Evolutionary conservation across 2,329 filamentous ascomycete genomes (phyloP).

Genomic region (Apiospora malaysiana): DNA sequence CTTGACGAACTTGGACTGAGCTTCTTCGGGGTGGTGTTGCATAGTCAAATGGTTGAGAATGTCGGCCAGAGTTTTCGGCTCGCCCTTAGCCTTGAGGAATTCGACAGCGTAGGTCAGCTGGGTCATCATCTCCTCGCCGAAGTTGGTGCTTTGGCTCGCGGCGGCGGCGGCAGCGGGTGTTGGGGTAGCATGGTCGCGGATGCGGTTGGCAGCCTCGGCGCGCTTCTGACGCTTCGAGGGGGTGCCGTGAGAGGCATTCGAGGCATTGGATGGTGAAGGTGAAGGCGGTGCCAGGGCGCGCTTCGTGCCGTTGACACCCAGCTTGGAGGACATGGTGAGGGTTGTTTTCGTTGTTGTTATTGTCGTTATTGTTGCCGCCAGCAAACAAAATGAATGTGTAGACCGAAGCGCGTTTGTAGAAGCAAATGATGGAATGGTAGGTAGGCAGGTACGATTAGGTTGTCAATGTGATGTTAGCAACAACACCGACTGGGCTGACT

Average conservation of each 20-base stretch:
- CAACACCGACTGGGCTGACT: too few species aligned
- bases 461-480: background rate
- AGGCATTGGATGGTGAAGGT: constrained; percentile 62
- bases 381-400: background rate
- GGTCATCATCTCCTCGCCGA: constrained; percentile 81
- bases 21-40: constrained; percentile 63
- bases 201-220: constrained; percentile 36
- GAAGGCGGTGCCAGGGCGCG: constrained; percentile 62
- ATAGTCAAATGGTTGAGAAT: constrained; percentile 83
- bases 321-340: constrained; percentile 57
- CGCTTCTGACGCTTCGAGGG: constrained; percentile 72
- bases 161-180: constrained; percentile 43
- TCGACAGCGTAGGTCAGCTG: constrained; percentile 88
- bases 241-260: constrained; percentile 54
- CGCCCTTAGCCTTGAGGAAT: constrained; percentile 74
- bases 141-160: constrained; percentile 67
- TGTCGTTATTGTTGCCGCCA: background rate
- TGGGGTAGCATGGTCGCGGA: constrained; percentile 31
- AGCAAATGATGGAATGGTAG: background rate
- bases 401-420: background rate
- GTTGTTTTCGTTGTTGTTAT: too few species aligned
- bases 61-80: constrained; percentile 73
- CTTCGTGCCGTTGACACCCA: constrained; percentile 57
- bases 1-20: constrained; percentile 68
- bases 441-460: background rate